These are phyloP conservation scores for Phytophthora ohioensis DNA, from an alignment of 352 stramenopile species.

Conservation along the genomic window DNA sequence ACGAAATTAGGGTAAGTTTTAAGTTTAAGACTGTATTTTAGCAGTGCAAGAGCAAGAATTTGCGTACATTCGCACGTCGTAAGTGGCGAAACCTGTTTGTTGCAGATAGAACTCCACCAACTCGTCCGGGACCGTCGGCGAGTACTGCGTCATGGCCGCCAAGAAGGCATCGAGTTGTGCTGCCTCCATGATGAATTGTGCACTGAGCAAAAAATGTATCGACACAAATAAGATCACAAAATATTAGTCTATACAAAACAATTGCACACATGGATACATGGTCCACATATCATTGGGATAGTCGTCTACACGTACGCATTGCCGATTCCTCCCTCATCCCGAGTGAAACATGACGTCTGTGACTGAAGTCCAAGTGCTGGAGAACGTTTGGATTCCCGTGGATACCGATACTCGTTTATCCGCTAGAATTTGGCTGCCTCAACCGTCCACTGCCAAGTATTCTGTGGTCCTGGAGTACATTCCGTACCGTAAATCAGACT, in stretches of 20 bases:
- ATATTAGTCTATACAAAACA: too few relatives aligned
- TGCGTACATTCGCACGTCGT: constrained; percentile 74
- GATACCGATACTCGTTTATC: constrained; percentile 36
- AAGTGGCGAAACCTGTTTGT: constrained; percentile 70
- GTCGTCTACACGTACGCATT: constrained; percentile 6
- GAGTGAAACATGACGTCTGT: constrained; percentile 3
- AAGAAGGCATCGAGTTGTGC: constrained; percentile 76
- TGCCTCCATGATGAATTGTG: constrained; percentile 47
- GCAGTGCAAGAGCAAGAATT: background rate
- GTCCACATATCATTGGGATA: constrained; percentile 2
- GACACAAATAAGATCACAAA: background rate
- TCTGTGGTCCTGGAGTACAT: constrained; percentile 66
- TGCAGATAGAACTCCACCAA: constrained; percentile 83
- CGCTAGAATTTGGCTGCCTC: constrained; percentile 48
- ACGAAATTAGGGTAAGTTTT: constrained; percentile 16
- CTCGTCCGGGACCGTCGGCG: constrained; percentile 77
- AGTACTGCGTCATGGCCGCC: constrained; percentile 64
- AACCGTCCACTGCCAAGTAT: constrained; percentile 24
- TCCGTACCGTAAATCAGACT: constrained; percentile 61
- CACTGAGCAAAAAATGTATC: background rate
- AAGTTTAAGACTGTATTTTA: constrained; percentile 9
- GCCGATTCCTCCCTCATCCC: constrained; percentile 1
- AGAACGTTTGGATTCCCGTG: constrained; percentile 58
- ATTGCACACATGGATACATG: background rate
- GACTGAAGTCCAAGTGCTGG: constrained; percentile 31